phyloP scores from a whole-genome alignment of 75 land plant species.

The Pseudotsuga menziesii region DNA sequence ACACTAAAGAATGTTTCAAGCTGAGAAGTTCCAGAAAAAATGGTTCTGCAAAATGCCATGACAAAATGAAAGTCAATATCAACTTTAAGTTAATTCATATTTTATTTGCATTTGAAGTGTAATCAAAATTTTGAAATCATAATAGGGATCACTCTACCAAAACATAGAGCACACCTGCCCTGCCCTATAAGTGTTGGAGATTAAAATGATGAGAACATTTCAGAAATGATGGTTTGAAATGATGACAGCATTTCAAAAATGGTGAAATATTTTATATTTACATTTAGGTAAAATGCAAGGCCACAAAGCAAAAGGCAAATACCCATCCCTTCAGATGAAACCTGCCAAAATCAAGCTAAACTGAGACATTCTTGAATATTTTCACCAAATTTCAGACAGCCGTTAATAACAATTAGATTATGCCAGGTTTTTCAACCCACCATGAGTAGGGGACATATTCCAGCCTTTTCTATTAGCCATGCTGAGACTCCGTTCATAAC shows the following conservation, averaged over 20 bases:
- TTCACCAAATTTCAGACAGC: neutral
- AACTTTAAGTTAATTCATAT: no score
- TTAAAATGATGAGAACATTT: no score
- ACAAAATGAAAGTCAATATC: neutral
- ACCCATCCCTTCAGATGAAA: conserved; percentile 70
- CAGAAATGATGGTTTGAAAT: no score
- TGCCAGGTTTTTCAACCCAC: neutral
- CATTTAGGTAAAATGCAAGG: conserved; percentile 77
- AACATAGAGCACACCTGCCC: conserved; percentile 21
- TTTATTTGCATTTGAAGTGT: no score
- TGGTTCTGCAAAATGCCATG: neutral
- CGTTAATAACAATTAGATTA: no score
- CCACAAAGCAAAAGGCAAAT: conserved; percentile 67
- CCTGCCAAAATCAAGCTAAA: conserved; percentile 28
- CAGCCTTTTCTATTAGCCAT: neutral
- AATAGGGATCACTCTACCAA: neutral
- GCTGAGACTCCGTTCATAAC: neutral
- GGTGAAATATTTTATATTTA: no score
- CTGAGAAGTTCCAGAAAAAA: neutral
- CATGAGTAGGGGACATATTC: neutral
- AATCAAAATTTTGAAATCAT: neutral
- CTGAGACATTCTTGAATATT: neutral
- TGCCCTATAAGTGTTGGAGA: no score
- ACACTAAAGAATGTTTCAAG: neutral
- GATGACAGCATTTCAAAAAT: no score